Evolutionary conservation across 768 basidiomycete genomes (phyloP).

Genomic region (Guyanaporus albipodus): DNA sequence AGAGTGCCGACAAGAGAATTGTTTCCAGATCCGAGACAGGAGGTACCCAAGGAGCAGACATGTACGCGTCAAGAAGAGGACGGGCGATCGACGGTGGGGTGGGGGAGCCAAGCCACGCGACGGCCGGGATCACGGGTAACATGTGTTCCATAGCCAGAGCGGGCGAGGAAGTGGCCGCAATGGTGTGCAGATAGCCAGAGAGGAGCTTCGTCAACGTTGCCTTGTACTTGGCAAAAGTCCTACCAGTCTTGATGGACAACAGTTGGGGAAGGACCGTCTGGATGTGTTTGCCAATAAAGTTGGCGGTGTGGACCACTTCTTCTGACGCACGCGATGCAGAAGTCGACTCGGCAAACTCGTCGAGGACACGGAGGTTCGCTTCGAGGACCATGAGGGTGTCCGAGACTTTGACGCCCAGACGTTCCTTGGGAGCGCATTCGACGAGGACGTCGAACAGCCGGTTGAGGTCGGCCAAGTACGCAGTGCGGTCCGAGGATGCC

Average conservation of each 20-base stretch:
- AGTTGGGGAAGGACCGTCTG: conserved; percentile 1
- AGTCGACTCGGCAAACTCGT: conserved; percentile 7
- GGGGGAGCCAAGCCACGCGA: conserved; percentile 31
- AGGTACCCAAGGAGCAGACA: conserved; percentile 31
- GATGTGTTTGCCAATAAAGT: conserved; percentile 28
- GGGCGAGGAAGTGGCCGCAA: conserved; percentile 1
- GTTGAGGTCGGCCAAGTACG: conserved; percentile 53
- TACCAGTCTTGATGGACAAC: conserved; percentile 12
- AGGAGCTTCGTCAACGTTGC: conserved; percentile 11
- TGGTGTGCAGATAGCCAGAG: conserved; percentile 16
- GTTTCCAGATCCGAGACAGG: conserved; percentile 40
- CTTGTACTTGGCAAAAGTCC: conserved; percentile 15
- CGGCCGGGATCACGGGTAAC: conserved; percentile 27
- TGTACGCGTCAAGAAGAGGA: conserved; percentile 45
- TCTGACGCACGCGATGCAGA: not conserved
- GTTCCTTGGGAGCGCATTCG: conserved; percentile 33
- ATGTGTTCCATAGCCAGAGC: conserved; percentile 4
- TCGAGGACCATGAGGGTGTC: conserved; percentile 44
- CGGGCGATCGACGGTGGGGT: conserved; percentile 34
- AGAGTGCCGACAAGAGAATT: conserved; percentile 39
- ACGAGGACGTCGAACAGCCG: conserved; percentile 44
- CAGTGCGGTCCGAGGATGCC: conserved; percentile 23
- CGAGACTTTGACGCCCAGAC: conserved; percentile 30
- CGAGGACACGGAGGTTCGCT: conserved; percentile 38
- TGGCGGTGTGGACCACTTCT: conserved; percentile 13